phyloP scores from a whole-genome alignment of 306 rosid species.

The Pterocarpus macrocarpus region DNA sequence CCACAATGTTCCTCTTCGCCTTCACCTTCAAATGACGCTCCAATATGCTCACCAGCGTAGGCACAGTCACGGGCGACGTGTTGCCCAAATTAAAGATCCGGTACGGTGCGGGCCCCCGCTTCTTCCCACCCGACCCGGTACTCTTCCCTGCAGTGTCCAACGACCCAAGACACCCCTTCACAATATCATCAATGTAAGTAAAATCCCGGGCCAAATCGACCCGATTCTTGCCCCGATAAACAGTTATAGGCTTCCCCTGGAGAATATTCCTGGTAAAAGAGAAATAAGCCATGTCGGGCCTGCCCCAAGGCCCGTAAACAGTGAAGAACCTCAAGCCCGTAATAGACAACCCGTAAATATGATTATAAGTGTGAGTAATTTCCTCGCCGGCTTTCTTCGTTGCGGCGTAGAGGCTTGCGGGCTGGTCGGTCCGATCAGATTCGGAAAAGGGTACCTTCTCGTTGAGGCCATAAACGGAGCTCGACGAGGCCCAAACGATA shows the following conservation, averaged over 20 bases:
- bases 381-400: slow-evolving; percentile 96
- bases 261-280: slow-evolving; percentile 80
- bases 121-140: slow-evolving; percentile 90
- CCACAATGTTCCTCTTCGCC: slow-evolving; percentile 82
- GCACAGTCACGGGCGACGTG: slow-evolving; percentile 90
- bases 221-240: slow-evolving; percentile 81
- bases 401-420: slow-evolving; percentile 81
- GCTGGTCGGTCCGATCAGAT: slow-evolving; percentile 77
- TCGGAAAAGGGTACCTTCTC: slow-evolving; percentile 80
- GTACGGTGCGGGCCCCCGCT: slow-evolving; percentile 70
- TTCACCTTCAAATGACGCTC: slow-evolving; percentile 81
- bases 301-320: slow-evolving; percentile 92
- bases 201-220: slow-evolving; percentile 86
- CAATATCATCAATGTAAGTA: slow-evolving; percentile 85
- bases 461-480: slow-evolving; percentile 88
- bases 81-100: slow-evolving; percentile 86
- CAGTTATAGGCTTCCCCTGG: slow-evolving; percentile 84
- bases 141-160: slow-evolving; percentile 78
- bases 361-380: slow-evolving; percentile 83
- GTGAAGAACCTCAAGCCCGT: slow-evolving; percentile 90
- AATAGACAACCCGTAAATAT: slow-evolving; percentile 81
- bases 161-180: slow-evolving; percentile 84
- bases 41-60: slow-evolving; percentile 72
- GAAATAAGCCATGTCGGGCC: slow-evolving; percentile 97
- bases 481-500: slow-evolving; percentile 86